Base-by-base conservation (phyloP, 805 yeast species). In the Teunomyces pallodes region DNA sequence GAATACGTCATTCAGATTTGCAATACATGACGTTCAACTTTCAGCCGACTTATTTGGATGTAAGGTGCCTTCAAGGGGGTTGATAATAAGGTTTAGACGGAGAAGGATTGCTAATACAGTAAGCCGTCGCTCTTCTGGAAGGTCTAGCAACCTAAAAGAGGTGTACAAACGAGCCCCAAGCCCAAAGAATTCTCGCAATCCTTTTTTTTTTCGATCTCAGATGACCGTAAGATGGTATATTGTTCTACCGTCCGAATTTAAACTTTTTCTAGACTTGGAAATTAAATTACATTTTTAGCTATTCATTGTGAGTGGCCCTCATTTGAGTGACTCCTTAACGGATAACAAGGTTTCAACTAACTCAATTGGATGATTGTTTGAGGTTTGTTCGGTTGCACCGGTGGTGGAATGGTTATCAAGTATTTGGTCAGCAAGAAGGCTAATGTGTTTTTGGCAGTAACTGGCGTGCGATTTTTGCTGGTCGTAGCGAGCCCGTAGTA, bases 401-500 rank as follows among this genome's bases (percentile, higher is more conserved):
- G 27, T n/a, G n/a, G 30, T n/a, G 14, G 28, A n/a, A 20, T 38
- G 41, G 17, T 38, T n/a, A 9, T 42, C 44, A 2, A 42, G 44
- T 2, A 42, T 10, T 20, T 31, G 36, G 29, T 30, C 44, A 9
- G 20, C 33, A 17, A 42, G 31, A 20, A 36, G 40, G 16, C 38
- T 16, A 17, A 45, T 16, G 16, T 33, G 13, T 13, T 30, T 13
- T n/a, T 35, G 36, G 20, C 38, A n/a, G 20, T 16, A 27, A 5
- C 13, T 14, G 12, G 29, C 7, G 9, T 36, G 40, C 12, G 24
- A 16, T 24, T 39, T 28, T 10, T 27, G 39, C 16, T 46, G 36
- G 14, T 41, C 36, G 20, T 35, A 13, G 14, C 33, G 45, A 42
- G 36, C 41, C 33, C 46, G 47, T 17, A 35, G 10, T 13, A 46